Evolutionary conservation across 345 rosid genomes (phyloP), one percentile per base, ranked within the genome.

Genomic region (Raphanus sativus): DNA sequence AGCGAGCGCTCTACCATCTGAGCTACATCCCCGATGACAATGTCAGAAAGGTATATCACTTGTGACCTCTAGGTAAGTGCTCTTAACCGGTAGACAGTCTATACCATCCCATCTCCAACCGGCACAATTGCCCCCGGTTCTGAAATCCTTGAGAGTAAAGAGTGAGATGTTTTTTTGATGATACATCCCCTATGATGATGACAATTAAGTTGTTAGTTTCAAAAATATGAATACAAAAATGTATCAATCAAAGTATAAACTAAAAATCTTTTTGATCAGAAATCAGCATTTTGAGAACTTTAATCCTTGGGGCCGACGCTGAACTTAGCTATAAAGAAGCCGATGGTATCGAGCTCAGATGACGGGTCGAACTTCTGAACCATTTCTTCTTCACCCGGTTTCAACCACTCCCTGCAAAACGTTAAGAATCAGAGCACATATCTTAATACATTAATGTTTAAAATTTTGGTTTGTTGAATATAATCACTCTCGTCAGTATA

Each of bases 1-100:
- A 89, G 90, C 91, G 86, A 89, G 92, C 89, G 89, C 91, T 89
- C 91, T 88, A 88, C 91, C 97, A 91, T 86, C 89, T 91, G 93
- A 93, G 91, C 92, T 87, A 86, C 89, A 86, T 85, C 91, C 91
- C 89, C 91, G 38, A 32, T 6, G 13, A 12, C 3, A 5, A 12
- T 42, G 3, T 10, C 4, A 38, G 2, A 2, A 8, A 38, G 11
- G 12, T 9, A n/a, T 38, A 38, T 38, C 45, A 42, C 13, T 4
- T 42, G 5, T 11, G 12, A 32, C 13, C 45, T 9, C 3, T 10
- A 3, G 0, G 3, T 3, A 9, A 9, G 4, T 10, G 0, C 9
- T 42, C 54, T 48, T 48, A 45, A 48, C 54, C 54, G 7, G 54
- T 13, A 17, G 6, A 0, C n/a, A 17, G 54, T 5, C 17, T 42